A percentile compares a stretch with the other conserved stretches of the same genome.
These are phyloP conservation scores for Tuber microsphaerosporum DNA, from an alignment of 495 filamentous ascomycete genomes.

Conservation along the genomic window DNA sequence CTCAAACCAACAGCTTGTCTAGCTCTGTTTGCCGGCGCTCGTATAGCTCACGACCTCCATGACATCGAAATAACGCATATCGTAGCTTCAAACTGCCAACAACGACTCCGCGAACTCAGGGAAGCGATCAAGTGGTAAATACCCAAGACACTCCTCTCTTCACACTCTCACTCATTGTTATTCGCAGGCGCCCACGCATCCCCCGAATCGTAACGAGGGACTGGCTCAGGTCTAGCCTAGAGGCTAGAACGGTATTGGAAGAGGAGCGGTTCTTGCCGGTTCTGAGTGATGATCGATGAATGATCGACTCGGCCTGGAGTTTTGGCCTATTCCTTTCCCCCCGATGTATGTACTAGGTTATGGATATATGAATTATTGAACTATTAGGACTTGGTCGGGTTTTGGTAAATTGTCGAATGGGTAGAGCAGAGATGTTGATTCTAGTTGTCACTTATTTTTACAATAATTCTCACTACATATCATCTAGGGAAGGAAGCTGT, in stretches of 20 bases:
- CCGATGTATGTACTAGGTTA: not conserved
- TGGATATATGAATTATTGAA: not conserved
- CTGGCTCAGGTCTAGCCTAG: conserved; percentile 79
- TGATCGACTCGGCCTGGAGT: not conserved
- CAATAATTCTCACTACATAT: not conserved
- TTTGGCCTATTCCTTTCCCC: not conserved
- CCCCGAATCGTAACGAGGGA: conserved; percentile 63
- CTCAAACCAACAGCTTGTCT: conserved; percentile 44
- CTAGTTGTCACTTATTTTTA: not conserved
- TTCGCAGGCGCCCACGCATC: conserved; percentile 45
- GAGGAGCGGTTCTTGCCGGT: conserved; percentile 58
- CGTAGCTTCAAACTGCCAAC: conserved; percentile 44
- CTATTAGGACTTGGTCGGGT: not conserved
- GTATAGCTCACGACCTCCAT: conserved; percentile 46
- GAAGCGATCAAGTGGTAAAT: conserved; percentile 27
- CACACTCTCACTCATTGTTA: conserved; percentile 1
- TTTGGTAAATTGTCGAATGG: not conserved
- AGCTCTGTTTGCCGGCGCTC: conserved; percentile 60
- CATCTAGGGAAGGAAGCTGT: too few relatives aligned
- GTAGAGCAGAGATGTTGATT: not conserved
- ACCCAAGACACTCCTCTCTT: too few relatives aligned
- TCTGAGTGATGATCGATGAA: not conserved
- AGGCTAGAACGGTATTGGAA: conserved; percentile 68
- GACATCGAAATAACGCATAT: conserved; percentile 59
- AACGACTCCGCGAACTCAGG: conserved; percentile 15